Evolutionary conservation across 2,329 filamentous ascomycete species (phyloP), one percentile per base, ranked within the genome.

Genomic region (Diplodia mutila): DNA sequence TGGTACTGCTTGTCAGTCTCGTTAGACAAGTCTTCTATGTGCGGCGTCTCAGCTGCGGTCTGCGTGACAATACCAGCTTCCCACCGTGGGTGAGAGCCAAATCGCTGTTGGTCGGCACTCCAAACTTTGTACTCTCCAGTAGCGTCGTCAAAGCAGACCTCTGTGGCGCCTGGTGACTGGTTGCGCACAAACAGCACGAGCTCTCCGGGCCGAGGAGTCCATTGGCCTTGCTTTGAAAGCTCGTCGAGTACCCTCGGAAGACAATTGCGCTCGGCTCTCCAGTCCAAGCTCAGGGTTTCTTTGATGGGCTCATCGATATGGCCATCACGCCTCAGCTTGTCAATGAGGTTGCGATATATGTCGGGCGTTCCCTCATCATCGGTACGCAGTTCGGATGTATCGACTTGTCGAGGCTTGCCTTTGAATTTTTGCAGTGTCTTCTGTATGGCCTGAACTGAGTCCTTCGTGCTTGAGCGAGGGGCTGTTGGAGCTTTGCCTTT

Each of bases 1-100:
- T 76, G 80, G 39, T 72, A 77, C 42, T 76, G 71, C 55, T 83
- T 82, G 0, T 75, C 63, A 2, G 80, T 75, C 14, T 81, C 74
- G 4, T 76, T 70, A 25, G 80, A 73, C 2, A 87, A 75, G 67
- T 87, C 85, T n/a, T 82, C 77, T 18, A 82, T 76, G 1, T 75
- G 72, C 0, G 80, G 72, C 1, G 72, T 61, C 27, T 84, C 82
- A 1, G 79, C 75, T 0, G 86, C 82, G 4, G 80, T 75, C 72
- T 89, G 83, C 1, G 83, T 82, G 12, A 89, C 77, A 0, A 87
- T 78, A 1, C 86, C 87, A 0, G 84, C 87, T 70, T 86, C 82
- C 87, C 87, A 89, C 7, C 74, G 67, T 0, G 85, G 84, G 21
- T 72, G 70, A 0, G 77, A 79, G 3, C 79, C 77, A 57, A 79